A percentile compares a stretch with the other conserved stretches of the same genome.
These are phyloP conservation scores for Pisolithus sp. DNA, from an alignment of 768 basidiomycete species.

Conservation along the genomic window DNA sequence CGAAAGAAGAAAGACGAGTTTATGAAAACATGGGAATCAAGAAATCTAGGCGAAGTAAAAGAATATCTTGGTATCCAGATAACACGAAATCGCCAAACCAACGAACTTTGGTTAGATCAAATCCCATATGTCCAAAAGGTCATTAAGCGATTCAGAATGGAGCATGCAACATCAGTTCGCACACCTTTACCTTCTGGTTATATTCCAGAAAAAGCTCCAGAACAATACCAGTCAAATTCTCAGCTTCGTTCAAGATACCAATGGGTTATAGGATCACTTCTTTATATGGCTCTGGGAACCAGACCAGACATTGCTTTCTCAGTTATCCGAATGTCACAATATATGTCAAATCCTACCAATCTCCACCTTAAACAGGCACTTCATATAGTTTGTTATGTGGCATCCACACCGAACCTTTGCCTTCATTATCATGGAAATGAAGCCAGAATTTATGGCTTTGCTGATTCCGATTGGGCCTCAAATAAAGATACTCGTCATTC, in stretches of 20 bases:
- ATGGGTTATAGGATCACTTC: slow-evolving; percentile 16
- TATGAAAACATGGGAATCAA: background rate
- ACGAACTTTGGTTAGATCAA: slow-evolving; percentile 1
- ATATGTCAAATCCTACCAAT: background rate
- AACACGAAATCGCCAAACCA: background rate
- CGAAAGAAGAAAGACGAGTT: background rate
- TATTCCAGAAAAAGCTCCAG: background rate
- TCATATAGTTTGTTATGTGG: background rate
- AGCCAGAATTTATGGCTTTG: too few relatives aligned
- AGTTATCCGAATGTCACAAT: slow-evolving; percentile 18
- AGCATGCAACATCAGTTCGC: slow-evolving; percentile 1
- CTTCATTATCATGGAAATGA: too few relatives aligned
- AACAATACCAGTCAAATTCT: background rate
- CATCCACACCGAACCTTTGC: too few relatives aligned
- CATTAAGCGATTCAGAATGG: background rate
- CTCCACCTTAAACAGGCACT: background rate
- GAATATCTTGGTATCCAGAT: background rate
- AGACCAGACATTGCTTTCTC: slow-evolving; percentile 21
- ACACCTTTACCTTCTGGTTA: slow-evolving; percentile 7
- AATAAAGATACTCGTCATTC: too few relatives aligned
- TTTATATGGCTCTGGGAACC: too few relatives aligned
- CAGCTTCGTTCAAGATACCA: background rate
- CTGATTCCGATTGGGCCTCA: too few relatives aligned
- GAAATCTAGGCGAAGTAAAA: background rate
- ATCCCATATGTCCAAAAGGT: slow-evolving; percentile 7